Evolutionary conservation across 495 filamentous ascomycete species (phyloP).

Genomic region (Penicillium paxilli): DNA sequence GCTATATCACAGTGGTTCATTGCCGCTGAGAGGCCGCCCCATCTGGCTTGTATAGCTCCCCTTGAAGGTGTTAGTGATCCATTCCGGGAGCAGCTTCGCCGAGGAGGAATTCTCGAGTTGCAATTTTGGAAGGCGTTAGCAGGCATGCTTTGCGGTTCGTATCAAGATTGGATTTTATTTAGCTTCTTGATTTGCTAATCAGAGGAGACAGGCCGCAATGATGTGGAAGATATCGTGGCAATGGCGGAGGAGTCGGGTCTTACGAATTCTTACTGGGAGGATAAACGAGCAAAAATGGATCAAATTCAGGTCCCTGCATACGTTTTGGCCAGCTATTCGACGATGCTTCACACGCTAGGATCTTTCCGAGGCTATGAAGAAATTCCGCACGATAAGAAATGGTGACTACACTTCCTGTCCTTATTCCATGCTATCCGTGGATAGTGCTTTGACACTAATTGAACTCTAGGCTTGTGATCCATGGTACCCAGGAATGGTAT

Average conservation of each 20-base stretch:
- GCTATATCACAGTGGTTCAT: conserved; percentile 36
- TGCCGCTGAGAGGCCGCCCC: conserved; percentile 32
- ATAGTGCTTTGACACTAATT: too few relatives aligned
- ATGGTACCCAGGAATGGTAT: too few relatives aligned
- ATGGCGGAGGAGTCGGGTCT: conserved; percentile 8
- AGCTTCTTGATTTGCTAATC: too few relatives aligned
- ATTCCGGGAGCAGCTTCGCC: conserved; percentile 26
- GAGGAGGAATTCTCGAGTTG: conserved; percentile 15
- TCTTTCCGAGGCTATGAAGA: conserved; percentile 1
- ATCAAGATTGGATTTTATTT: too few relatives aligned
- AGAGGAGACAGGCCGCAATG: too few relatives aligned
- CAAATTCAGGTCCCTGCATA: conserved; percentile 22
- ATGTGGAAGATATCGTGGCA: not conserved
- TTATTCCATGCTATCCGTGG: too few relatives aligned
- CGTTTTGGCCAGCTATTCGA: conserved; percentile 20
- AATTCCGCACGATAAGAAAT: not conserved
- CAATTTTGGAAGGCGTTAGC: not conserved
- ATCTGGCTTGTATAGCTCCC: conserved; percentile 40
- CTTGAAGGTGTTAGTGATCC: conserved; percentile 40
- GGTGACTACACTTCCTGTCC: not conserved
- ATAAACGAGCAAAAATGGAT: conserved; percentile 14
- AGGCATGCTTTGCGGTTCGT: too few relatives aligned
- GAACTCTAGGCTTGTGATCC: too few relatives aligned
- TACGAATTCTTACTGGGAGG: conserved; percentile 23
- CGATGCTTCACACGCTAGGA: conserved; percentile 1